These are phyloP conservation scores for Coffea canephora DNA, from an alignment of 257 asterid species.

Conservation along the genomic window DNA sequence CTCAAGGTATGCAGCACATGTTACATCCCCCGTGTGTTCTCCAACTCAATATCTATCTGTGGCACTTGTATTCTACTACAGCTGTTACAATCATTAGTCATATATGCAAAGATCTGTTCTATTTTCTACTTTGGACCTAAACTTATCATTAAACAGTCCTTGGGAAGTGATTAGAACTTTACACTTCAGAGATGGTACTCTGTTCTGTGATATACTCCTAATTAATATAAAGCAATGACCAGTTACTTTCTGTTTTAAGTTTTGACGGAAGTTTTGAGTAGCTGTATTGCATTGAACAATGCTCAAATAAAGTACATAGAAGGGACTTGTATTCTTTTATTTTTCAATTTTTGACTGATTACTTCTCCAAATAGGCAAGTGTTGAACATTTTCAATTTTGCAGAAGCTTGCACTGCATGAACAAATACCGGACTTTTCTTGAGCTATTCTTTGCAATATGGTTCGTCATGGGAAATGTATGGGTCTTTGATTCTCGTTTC, in stretches of 20 bases:
- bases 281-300: neutral
- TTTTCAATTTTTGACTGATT: neutral
- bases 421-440: conserved; percentile 54
- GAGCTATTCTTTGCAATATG: conserved; percentile 89
- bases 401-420: conserved; percentile 51
- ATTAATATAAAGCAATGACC: neutral
- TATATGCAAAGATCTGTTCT: neutral
- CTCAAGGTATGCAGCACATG: conserved; percentile 46
- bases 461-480: conserved; percentile 95
- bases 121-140: neutral
- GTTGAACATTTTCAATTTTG: conserved; percentile 3
- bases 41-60: neutral
- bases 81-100: neutral
- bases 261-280: neutral
- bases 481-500: conserved; percentile 84
- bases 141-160: neutral
- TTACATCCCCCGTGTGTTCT: neutral
- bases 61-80: neutral
- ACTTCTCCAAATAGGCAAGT: neutral
- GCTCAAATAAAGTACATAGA: neutral
- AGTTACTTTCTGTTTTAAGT: neutral
- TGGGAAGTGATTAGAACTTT: neutral
- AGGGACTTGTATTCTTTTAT: neutral
- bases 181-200: neutral
- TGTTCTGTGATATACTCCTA: neutral